These are phyloP conservation scores for Chrysosphaeria jannelii DNA, from an alignment of 2,329 filamentous ascomycete species.

Conservation along the genomic window DNA sequence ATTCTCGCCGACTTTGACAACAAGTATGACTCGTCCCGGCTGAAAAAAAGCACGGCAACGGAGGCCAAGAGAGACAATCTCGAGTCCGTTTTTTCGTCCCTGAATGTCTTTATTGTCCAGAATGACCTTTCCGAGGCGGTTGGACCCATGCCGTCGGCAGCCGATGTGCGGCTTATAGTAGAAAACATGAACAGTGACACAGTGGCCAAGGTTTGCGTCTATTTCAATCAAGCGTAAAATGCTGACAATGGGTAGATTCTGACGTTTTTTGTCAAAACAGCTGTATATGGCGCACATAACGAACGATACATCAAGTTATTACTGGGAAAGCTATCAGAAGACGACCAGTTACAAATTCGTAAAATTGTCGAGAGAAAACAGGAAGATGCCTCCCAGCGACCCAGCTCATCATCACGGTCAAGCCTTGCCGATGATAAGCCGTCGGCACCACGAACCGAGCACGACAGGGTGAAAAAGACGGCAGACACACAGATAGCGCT, in stretches of 20 bases:
- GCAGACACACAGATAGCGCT: constrained; percentile 26
- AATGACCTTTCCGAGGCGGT: constrained; percentile 5
- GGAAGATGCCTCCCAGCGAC: no score
- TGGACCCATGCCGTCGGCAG: constrained; percentile 5
- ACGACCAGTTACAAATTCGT: no score
- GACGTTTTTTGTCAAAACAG: no score
- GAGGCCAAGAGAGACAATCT: constrained; percentile 59
- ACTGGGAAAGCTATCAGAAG: no score
- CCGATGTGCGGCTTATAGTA: constrained; percentile 6
- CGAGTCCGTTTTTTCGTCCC: constrained; percentile 60
- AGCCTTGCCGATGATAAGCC: constrained; percentile 26
- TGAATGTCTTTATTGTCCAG: constrained; percentile 39
- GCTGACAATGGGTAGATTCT: no score
- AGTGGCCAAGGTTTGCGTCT: no score
- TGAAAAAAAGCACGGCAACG: constrained; percentile 17
- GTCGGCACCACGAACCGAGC: constrained; percentile 17
- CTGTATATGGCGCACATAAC: no score
- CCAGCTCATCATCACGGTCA: no score
- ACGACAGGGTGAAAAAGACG: constrained; percentile 22
- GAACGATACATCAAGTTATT: no score
- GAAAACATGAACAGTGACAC: no score
- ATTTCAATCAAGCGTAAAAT: no score
- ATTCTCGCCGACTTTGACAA: constrained; percentile 26
- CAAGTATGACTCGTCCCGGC: constrained; percentile 21
- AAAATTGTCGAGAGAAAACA: no score